Evolutionary conservation across 2,329 filamentous ascomycete species (phyloP).

Genomic region (Phaeosphaeriaceae sp.): DNA sequence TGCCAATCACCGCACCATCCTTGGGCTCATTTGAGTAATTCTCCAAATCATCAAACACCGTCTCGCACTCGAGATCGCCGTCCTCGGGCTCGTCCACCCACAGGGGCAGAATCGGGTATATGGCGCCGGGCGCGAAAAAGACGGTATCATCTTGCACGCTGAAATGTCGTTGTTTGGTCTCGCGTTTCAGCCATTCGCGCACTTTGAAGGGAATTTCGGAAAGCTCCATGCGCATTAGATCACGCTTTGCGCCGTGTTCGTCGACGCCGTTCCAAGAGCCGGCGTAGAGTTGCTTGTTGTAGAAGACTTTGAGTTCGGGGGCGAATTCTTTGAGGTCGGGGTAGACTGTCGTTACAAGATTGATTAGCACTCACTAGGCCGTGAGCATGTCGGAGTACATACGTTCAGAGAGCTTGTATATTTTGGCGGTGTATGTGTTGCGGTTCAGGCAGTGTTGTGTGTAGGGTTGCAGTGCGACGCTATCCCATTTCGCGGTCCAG

Average conservation of each 20-base stretch:
- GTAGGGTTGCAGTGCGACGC: constrained; percentile 28
- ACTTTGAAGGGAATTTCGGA: constrained; percentile 51
- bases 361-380: too few relatives aligned
- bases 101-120: constrained; percentile 59
- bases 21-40: constrained; percentile 35
- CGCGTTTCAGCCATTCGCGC: constrained; percentile 56
- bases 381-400: not conserved
- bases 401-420: constrained; percentile 39
- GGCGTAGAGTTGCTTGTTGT: constrained; percentile 51
- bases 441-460: constrained; percentile 25
- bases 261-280: constrained; percentile 62
- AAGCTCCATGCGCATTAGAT: constrained; percentile 57
- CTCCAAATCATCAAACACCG: constrained; percentile 41
- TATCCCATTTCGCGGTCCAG: constrained; percentile 40
- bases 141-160: constrained; percentile 53
- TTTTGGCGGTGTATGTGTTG: constrained; percentile 30
- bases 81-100: constrained; percentile 54
- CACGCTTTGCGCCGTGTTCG: constrained; percentile 58
- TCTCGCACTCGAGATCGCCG: constrained; percentile 49
- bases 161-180: constrained; percentile 50
- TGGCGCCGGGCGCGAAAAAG: constrained; percentile 61
- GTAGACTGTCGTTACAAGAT: constrained; percentile 34
- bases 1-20: constrained; percentile 40
- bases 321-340: constrained; percentile 38
- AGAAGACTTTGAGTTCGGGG: constrained; percentile 46